Conservation (phyloP, 306 rosid species). For the Ormosia emarginata region DNA sequence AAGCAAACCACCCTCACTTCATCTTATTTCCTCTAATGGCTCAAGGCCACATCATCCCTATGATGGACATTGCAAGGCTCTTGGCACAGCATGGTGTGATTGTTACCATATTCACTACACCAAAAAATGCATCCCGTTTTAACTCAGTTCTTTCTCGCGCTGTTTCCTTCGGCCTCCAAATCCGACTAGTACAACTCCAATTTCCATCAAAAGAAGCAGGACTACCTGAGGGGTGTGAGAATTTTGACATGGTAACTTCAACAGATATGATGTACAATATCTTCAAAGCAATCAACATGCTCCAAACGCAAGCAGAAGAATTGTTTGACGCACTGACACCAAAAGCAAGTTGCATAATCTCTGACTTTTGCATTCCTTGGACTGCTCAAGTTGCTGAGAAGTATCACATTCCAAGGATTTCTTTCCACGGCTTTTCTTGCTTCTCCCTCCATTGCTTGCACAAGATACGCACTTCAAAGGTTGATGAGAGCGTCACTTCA, state of each 20-base stretch:
- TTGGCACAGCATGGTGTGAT: constrained; percentile 31
- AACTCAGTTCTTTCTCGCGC: constrained; percentile 29
- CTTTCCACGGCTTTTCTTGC: constrained; percentile 39
- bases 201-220: constrained; percentile 41
- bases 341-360: constrained; percentile 52
- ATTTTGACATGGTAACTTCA: constrained; percentile 38
- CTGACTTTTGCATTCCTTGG: constrained; percentile 54
- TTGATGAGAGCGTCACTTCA: constrained; percentile 28
- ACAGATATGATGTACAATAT: neutral
- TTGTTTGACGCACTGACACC: constrained; percentile 31
- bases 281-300: constrained; percentile 17
- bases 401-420: constrained; percentile 49
- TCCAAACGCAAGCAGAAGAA: constrained; percentile 32
- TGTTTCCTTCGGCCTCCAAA: constrained; percentile 26
- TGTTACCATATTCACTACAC: constrained; percentile 45
- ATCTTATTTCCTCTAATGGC: constrained; percentile 32
- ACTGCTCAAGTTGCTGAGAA: constrained; percentile 39
- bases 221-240: constrained; percentile 54
- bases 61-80: constrained; percentile 41
- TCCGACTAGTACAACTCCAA: neutral
- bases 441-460: constrained; percentile 25
- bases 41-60: constrained; percentile 41
- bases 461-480: neutral
- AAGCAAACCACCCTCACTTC: constrained; percentile 20
- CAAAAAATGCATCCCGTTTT: constrained; percentile 35